phyloP scores from a whole-genome alignment of 2,329 filamentous ascomycete genomes.

The Cryphonectria nitschkei region DNA sequence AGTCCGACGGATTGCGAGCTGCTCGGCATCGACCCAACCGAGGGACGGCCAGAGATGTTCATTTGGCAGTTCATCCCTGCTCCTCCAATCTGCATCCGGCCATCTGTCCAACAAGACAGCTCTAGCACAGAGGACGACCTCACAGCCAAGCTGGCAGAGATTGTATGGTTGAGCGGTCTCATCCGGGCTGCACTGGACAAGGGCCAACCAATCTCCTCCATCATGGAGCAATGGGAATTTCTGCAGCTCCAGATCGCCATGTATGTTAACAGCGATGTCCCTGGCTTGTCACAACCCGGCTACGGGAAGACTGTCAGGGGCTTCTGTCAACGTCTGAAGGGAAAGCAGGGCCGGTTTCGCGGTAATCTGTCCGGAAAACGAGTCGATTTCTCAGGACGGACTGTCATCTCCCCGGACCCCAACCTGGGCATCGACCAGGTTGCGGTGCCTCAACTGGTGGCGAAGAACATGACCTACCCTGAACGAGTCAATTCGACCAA shows the following conservation, averaged over 20 bases:
- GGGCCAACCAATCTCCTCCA: slow-evolving; percentile 81
- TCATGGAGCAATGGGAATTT: slow-evolving; percentile 99
- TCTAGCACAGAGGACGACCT: slow-evolving; percentile 96
- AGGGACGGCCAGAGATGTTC: slow-evolving; percentile 93
- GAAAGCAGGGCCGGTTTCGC: slow-evolving; percentile 95
- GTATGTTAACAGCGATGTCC: slow-evolving; percentile 97
- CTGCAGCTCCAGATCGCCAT: slow-evolving; percentile 93
- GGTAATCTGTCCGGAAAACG: slow-evolving; percentile 97
- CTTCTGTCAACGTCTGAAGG: slow-evolving; percentile 93
- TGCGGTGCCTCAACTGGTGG: slow-evolving; percentile 87
- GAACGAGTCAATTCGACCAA: slow-evolving; percentile 87
- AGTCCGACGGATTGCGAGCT: slow-evolving; percentile 86
- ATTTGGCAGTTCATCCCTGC: slow-evolving; percentile 96
- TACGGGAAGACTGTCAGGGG: slow-evolving; percentile 89
- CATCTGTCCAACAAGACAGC: slow-evolving; percentile 89
- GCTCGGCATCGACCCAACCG: slow-evolving; percentile 81
- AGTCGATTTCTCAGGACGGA: slow-evolving; percentile 96
- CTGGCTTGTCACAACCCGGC: slow-evolving; percentile 85
- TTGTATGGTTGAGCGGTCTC: slow-evolving; percentile 87
- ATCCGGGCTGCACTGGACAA: slow-evolving; percentile 82
- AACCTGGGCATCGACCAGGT: slow-evolving; percentile 94
- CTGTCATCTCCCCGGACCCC: slow-evolving; percentile 96
- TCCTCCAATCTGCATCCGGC: slow-evolving; percentile 90
- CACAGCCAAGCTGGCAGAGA: slow-evolving; percentile 95
- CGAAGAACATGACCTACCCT: slow-evolving; percentile 94